Percentiles rank a stretch among this genome's conserved stretches.
These are phyloP conservation scores for Primulina tabacum DNA, from an alignment of 257 asterid genomes.

Conservation along the genomic window DNA sequence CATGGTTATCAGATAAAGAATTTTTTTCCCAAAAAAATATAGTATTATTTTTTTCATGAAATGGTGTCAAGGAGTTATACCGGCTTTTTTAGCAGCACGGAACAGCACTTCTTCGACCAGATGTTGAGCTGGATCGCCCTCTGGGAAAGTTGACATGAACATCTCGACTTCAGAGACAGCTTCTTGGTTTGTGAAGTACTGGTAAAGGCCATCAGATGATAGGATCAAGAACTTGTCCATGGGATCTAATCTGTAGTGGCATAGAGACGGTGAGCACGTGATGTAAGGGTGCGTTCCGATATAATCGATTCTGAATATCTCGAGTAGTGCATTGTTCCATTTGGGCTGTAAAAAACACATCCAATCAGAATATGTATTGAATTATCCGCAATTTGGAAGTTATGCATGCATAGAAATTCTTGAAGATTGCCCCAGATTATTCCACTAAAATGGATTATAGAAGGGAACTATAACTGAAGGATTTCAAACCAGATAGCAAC, in stretches of 20 bases:
- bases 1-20: neutral
- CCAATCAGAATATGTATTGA: neutral
- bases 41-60: neutral
- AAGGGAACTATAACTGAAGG: neutral
- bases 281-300: slow-evolving; percentile 50
- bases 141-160: slow-evolving; percentile 53
- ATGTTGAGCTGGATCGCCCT: slow-evolving; percentile 70
- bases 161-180: slow-evolving; percentile 54
- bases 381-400: too few relatives aligned
- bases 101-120: slow-evolving; percentile 56
- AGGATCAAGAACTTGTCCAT: slow-evolving; percentile 53
- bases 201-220: slow-evolving; percentile 65
- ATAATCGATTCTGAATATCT: slow-evolving; percentile 54
- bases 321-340: slow-evolving; percentile 58
- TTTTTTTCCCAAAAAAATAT: too few relatives aligned
- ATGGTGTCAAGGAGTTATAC: slow-evolving; percentile 19
- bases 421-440: neutral
- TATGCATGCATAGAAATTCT: too few relatives aligned
- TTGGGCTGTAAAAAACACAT: slow-evolving; percentile 40
- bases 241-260: slow-evolving; percentile 51
- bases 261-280: slow-evolving; percentile 44
- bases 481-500: neutral
- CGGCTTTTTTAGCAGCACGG: slow-evolving; percentile 64
- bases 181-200: slow-evolving; percentile 58
- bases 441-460: too few relatives aligned